Evolutionary conservation across 2,329 filamentous ascomycete species (phyloP).

Genomic region (Neofusicoccum kwambonambiense): DNA sequence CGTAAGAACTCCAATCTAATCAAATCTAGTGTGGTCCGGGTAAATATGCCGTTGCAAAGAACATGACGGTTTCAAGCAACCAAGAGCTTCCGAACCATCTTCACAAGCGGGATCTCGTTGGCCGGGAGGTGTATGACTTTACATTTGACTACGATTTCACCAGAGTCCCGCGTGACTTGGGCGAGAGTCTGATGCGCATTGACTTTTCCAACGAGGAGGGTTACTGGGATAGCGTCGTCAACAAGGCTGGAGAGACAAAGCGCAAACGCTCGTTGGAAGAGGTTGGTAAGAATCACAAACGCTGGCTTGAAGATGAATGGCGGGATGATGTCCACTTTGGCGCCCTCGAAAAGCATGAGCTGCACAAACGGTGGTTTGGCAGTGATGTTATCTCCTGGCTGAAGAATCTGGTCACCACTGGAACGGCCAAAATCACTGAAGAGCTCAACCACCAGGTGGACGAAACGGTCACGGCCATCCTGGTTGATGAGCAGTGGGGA

Average conservation of each 20-base stretch:
- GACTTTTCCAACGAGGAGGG: constrained; percentile 20
- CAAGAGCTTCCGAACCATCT: constrained; percentile 27
- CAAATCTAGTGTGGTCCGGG: constrained; percentile 36
- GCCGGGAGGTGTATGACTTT: neutral
- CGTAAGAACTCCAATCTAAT: neutral
- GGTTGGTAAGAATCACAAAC: constrained; percentile 30
- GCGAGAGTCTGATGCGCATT: constrained; percentile 21
- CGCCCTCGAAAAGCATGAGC: constrained; percentile 26
- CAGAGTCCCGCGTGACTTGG: constrained; percentile 15
- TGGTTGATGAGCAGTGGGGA: constrained; percentile 24
- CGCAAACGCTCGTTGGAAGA: constrained; percentile 33
- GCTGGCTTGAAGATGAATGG: constrained; percentile 43
- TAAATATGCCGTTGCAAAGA: constrained; percentile 40
- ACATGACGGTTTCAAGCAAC: constrained; percentile 26
- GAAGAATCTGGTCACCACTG: constrained; percentile 1
- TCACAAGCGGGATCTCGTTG: neutral
- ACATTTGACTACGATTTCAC: neutral
- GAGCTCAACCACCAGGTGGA: constrained; percentile 27
- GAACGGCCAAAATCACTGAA: constrained; percentile 26
- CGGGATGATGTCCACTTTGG: constrained; percentile 35
- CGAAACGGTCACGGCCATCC: constrained; percentile 26
- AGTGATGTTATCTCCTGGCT: constrained; percentile 32
- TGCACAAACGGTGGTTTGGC: constrained; percentile 42
- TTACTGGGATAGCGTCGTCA: constrained; percentile 22
- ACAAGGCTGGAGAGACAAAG: constrained; percentile 21